phyloP scores from a whole-genome alignment of 805 yeast species.

The Wickerhamiella sorbophila region DNA sequence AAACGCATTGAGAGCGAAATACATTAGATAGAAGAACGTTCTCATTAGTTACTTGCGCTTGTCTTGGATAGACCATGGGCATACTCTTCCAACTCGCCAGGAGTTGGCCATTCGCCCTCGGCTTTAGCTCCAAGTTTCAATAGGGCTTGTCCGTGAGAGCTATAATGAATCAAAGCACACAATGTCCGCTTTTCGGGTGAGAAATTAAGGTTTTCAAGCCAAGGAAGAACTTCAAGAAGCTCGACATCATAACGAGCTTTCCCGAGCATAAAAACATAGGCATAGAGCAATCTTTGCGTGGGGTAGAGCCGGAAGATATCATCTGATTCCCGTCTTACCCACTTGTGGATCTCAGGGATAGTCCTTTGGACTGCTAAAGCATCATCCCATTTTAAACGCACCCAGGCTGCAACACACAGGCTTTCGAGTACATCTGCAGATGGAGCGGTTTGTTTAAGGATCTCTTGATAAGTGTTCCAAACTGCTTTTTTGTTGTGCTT shows the following conservation, averaged over 20 bases:
- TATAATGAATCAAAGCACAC: slow-evolving; percentile 26
- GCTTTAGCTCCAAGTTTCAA: slow-evolving; percentile 16
- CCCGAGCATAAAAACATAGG: slow-evolving; percentile 38
- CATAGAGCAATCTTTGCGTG: slow-evolving; percentile 33
- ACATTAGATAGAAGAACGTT: not conserved
- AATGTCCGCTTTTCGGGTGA: slow-evolving; percentile 31
- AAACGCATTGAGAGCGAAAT: slow-evolving; percentile 11
- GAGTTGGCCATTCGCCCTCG: slow-evolving; percentile 22
- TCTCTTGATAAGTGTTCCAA: slow-evolving; percentile 24
- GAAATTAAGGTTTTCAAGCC: slow-evolving; percentile 39
- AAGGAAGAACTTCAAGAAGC: slow-evolving; percentile 35
- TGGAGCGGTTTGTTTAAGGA: slow-evolving; percentile 17
- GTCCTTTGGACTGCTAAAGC: slow-evolving; percentile 47
- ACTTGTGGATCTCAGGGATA: slow-evolving; percentile 37
- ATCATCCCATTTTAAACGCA: slow-evolving; percentile 33
- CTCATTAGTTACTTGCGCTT: slow-evolving; percentile 1
- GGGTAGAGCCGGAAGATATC: slow-evolving; percentile 31
- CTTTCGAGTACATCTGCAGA: slow-evolving; percentile 27
- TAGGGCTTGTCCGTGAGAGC: slow-evolving; percentile 21
- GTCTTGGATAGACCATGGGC: not conserved
- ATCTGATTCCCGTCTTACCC: slow-evolving; percentile 27
- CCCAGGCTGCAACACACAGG: slow-evolving; percentile 36
- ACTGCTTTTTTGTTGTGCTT: slow-evolving; percentile 13
- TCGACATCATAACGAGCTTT: slow-evolving; percentile 35
- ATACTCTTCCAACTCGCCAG: slow-evolving; percentile 18